Base-by-base conservation (phyloP, 2,329 filamentous ascomycete genomes). In the Xylariales sp. region DNA sequence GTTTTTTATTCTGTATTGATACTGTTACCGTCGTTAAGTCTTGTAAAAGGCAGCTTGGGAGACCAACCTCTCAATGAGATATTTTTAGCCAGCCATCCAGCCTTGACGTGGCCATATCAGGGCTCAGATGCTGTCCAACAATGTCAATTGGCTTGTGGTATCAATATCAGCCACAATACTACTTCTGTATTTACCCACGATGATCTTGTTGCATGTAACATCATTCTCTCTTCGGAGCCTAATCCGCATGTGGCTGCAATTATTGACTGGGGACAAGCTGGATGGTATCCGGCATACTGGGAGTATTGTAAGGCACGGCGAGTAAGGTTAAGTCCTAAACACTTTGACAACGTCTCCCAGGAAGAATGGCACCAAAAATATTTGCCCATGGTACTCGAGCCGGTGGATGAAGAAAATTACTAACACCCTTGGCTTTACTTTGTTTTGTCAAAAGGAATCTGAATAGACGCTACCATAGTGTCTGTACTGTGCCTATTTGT, bases 261-360 rank as follows among this genome's bases (percentile, higher is more conserved):
- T 30, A 15, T 30, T 17, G 29, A 30, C 29, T 30, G 29, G 29
- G 29, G 29, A 7, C 29, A 30, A 15, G 29, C 29, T 30, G 29
- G 29, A 16, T 30, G 29, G 29, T 30, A 15, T 15, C 29, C 29
- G 10, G 16, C 29, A 30, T 30, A 30, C 29, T 30, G 29, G 29
- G 29, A 30, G 14, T 30, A 12, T 30, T 30, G 14, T 15, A 30
- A 30, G 29, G 29, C 29, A 8, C 14, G 14, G 8, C 29, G 29
- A 15, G 29, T 30, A 30, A 30, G 7, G 29, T 7, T 8, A 30
- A 13, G 8, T 27, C 24, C 24, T n/a, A 27, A 27, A 15, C 16
- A 30, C 29, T 30, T 30, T 15, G 29, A 30, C 29, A 15, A 16
- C 7, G 29, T 15, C 7, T 30, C 29, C 15, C 14, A 30, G 7